phyloP scores from a whole-genome alignment of 1,139 yeast genomes.

The Ashbya aceris region DNA sequence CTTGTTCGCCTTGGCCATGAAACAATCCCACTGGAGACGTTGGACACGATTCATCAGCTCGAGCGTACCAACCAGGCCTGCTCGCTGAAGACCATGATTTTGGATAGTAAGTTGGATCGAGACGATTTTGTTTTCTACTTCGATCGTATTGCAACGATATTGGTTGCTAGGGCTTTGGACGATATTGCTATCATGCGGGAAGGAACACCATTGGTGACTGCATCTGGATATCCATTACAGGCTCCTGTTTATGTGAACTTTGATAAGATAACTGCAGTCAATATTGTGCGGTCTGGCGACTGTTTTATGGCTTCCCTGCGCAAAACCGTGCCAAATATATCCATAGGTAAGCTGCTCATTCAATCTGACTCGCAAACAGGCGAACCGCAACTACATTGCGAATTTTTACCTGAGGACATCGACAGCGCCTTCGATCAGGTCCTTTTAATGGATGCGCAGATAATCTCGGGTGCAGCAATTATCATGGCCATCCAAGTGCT shows the following conservation, averaged over 20 bases:
- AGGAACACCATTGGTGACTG: constrained; percentile 35
- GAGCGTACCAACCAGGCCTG: constrained; percentile 57
- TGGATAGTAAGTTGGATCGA: constrained; percentile 46
- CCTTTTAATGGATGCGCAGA: constrained; percentile 74
- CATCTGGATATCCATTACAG: constrained; percentile 31
- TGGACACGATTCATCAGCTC: constrained; percentile 30
- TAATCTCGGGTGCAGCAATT: constrained; percentile 87
- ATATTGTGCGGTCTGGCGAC: constrained; percentile 85
- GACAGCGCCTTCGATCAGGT: constrained; percentile 35
- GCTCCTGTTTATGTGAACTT: constrained; percentile 35
- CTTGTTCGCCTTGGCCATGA: constrained; percentile 28
- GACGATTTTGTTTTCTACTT: constrained; percentile 82
- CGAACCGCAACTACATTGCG: constrained; percentile 83
- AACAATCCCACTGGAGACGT: constrained; percentile 13
- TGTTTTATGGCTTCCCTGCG: constrained; percentile 75
- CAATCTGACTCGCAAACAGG: constrained; percentile 86
- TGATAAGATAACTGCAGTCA: constrained; percentile 58
- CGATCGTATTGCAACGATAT: constrained; percentile 63
- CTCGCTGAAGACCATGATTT: constrained; percentile 64
- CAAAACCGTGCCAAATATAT: constrained; percentile 65
- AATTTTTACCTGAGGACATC: constrained; percentile 44
- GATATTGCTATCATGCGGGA: constrained; percentile 27
- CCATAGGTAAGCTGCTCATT: constrained; percentile 73
- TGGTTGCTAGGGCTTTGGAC: constrained; percentile 62
- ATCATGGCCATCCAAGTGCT: constrained; percentile 90